phyloP scores from a whole-genome alignment of 2,329 filamentous ascomycete species.

The Sclerotiophoma versabilis region DNA sequence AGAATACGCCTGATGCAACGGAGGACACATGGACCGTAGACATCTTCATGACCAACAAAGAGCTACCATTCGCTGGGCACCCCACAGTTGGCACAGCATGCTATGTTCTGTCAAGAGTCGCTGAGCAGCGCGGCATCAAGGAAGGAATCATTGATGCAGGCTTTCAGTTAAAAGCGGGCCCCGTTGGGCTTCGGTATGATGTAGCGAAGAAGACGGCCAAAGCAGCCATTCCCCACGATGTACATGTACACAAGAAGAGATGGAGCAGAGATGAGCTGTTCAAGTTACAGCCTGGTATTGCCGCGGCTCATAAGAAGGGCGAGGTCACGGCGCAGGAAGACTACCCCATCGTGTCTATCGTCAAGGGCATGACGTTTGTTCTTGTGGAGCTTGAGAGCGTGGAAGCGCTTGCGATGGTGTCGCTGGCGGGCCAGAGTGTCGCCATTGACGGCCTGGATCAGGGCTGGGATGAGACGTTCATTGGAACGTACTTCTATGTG shows the following conservation, averaged over 20 bases:
- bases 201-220: constrained; percentile 56
- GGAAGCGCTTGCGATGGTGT: constrained; percentile 61
- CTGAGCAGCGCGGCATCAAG: constrained; percentile 24
- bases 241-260: constrained; percentile 48
- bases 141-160: constrained; percentile 42
- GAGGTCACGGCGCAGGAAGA: constrained; percentile 27
- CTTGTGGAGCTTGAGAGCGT: constrained; percentile 68
- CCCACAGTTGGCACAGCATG: constrained; percentile 63
- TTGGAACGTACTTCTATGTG: constrained; percentile 68
- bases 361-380: constrained; percentile 77
- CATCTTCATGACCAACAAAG: constrained; percentile 61
- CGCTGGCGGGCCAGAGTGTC: constrained; percentile 39
- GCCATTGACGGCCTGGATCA: constrained; percentile 50
- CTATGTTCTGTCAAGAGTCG: constrained; percentile 51
- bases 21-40: constrained; percentile 55
- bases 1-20: constrained; percentile 27
- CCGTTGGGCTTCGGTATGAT: constrained; percentile 53
- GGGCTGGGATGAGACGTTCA: constrained; percentile 62
- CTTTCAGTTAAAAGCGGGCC: constrained; percentile 55
- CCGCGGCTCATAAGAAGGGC: constrained; percentile 23
- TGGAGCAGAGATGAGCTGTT: constrained; percentile 34
- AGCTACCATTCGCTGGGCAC: constrained; percentile 66
- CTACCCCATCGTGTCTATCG: constrained; percentile 59
- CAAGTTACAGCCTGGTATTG: constrained; percentile 48
- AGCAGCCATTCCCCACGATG: constrained; percentile 71